Conservation (phyloP, 2,329 filamentous ascomycete genomes). For the Colletotrichum sp. region DNA sequence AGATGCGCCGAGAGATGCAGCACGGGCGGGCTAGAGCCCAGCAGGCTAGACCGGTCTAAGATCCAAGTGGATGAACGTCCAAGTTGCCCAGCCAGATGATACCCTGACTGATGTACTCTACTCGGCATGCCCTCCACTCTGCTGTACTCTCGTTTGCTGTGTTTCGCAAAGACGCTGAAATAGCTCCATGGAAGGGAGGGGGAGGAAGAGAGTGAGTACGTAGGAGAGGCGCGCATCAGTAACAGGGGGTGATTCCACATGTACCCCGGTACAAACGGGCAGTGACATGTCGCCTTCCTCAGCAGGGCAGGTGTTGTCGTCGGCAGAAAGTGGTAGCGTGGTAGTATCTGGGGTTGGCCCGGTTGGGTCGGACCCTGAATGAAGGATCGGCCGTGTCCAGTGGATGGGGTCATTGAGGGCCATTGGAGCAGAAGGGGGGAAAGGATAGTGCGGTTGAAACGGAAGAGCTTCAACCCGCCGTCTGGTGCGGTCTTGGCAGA, state of each 20-base stretch:
- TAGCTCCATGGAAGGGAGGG: background rate
- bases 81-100: background rate
- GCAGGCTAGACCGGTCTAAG: slow-evolving; percentile 18
- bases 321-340: slow-evolving; percentile 4
- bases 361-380: slow-evolving; percentile 20
- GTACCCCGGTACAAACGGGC: background rate
- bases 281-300: background rate
- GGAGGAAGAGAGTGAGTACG: background rate
- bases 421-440: background rate
- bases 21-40: slow-evolving; percentile 16
- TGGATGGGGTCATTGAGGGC: background rate
- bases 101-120: background rate
- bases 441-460: slow-evolving; percentile 17
- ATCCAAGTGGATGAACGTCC: slow-evolving; percentile 10
- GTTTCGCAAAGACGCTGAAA: background rate
- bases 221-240: background rate
- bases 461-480: slow-evolving; percentile 18
- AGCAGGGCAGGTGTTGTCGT: slow-evolving; percentile 5
- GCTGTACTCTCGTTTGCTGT: background rate
- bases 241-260: background rate
- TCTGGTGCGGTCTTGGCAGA: slow-evolving; percentile 15
- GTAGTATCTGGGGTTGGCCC: slow-evolving; percentile 15
- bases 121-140: background rate
- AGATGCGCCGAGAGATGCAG: slow-evolving; percentile 22
- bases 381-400: slow-evolving; percentile 18